A percentile compares a stretch with the other conserved stretches of the same genome.
phyloP scores from a whole-genome alignment of 768 basidiomycete species.

The Peribolospora baueri region DNA sequence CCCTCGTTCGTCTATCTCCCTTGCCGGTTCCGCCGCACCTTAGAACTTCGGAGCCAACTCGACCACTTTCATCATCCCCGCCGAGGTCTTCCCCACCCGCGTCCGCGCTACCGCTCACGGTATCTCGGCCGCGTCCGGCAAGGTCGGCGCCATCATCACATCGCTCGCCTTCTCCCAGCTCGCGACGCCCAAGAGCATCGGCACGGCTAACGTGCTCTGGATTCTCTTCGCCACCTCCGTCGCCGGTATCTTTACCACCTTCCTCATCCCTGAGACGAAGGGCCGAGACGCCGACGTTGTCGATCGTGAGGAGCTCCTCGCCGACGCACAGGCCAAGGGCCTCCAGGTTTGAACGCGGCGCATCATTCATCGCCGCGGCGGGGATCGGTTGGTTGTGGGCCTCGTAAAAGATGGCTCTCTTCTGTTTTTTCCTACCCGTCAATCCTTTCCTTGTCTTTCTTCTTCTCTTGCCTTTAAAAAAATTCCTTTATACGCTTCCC shows the following conservation, averaged over 20 bases:
- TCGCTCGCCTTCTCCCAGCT: constrained; percentile 48
- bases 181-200: constrained; percentile 26
- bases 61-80: constrained; percentile 58
- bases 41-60: constrained; percentile 15
- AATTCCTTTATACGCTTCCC: no score
- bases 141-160: constrained; percentile 51
- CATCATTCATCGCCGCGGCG: no score
- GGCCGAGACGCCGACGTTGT: constrained; percentile 31
- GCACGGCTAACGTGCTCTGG: constrained; percentile 43
- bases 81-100: constrained; percentile 55
- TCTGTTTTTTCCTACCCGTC: no score
- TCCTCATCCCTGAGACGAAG: constrained; percentile 31
- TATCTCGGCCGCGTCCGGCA: constrained; percentile 45
- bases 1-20: constrained; percentile 30
- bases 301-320: constrained; percentile 21
- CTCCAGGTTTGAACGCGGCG: no score
- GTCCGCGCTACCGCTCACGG: constrained; percentile 53
- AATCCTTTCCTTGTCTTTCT: no score
- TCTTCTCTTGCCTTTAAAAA: no score
- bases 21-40: constrained; percentile 1
- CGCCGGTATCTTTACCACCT: constrained; percentile 13
- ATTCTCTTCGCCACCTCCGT: constrained; percentile 15
- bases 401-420: no score
- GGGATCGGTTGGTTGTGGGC: no score
- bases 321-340: no score